Evolutionary conservation across 306 rosid genomes (phyloP), one percentile per base, ranked within the genome.

Genomic region (Glycine latifolia): DNA sequence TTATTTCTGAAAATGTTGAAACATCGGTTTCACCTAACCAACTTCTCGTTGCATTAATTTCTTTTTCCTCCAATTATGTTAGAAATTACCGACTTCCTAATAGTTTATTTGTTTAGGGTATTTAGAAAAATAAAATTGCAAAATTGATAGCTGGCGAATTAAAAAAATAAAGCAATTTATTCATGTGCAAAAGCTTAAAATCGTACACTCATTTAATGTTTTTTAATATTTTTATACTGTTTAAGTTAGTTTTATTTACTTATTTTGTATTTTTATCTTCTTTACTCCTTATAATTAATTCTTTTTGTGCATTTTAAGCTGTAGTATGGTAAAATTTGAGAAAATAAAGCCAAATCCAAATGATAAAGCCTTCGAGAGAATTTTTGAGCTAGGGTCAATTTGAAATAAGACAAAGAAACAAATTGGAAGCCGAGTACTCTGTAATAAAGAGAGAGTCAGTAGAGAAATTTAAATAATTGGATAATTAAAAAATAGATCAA

Each of bases 331-430:
- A n/a, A 7, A 39, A 2, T n/a, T n/a, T 39, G 26, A 12, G 8
- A 35, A 63, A 66, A 41, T 14, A 7, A 66, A 66, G 26, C 10
- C 13, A 15, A 66, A 39, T 66, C 49, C 10, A 66, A 39, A 37
- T 66, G 49, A n/a, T 66, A 39, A 37, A 63, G 17, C 9, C 11
- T 65, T 65, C 20, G 2, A 65, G 70, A 13, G 48, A 14, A 6
- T 13, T 66, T 66, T 66, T 37, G 14, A 26, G 31, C 5, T 35
- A 63, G 17, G 47, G 69, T 63, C 10, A 63, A 33, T 35, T 63
- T 63, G 10, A 63, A 63, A 63, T 61, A 61, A 61, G 67, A 61
- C 44, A 61, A 61, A 11, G 8, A 31, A 61, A 61, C 44, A 61
- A 60, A 31, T 61, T 61, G 43, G 67, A 31, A 61, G 44, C 31